A percentile compares a stretch with the other conserved stretches of the same genome.
Evolutionary conservation across 768 basidiomycete species (phyloP).

Genomic region (Suillus hirtellus): DNA sequence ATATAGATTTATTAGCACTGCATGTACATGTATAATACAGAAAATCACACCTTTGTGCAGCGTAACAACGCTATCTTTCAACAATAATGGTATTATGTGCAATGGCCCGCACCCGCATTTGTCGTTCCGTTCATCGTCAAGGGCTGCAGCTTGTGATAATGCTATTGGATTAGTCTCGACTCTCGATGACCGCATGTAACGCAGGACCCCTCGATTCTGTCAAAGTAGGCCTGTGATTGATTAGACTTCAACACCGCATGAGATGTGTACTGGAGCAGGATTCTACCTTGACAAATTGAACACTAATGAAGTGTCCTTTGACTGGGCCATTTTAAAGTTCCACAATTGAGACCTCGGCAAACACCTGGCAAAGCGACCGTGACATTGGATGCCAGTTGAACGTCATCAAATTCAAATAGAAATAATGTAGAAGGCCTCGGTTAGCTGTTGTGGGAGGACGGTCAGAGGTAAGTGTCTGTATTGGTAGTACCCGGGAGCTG

Average conservation of each 20-base stretch:
- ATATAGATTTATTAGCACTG: background rate
- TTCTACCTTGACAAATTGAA: background rate
- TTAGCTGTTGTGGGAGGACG: background rate
- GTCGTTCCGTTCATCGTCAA: slow-evolving; percentile 45
- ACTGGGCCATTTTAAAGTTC: background rate
- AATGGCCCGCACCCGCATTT: slow-evolving; percentile 44
- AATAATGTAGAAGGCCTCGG: background rate
- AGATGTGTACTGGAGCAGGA: background rate
- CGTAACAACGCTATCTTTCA: slow-evolving; percentile 43
- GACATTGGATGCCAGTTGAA: background rate
- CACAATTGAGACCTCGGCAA: background rate
- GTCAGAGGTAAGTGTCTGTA: background rate
- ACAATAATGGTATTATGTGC: slow-evolving; percentile 53
- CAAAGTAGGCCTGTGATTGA: slow-evolving; percentile 55
- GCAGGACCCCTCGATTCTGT: slow-evolving; percentile 60
- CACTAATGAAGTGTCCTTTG: background rate
- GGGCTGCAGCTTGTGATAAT: slow-evolving; percentile 47
- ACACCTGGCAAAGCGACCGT: background rate
- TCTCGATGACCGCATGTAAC: slow-evolving; percentile 60
- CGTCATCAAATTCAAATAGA: background rate
- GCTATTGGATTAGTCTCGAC: slow-evolving; percentile 59
- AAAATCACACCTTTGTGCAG: slow-evolving; percentile 14
- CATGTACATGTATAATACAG: background rate
- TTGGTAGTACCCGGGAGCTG: background rate
- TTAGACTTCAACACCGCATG: background rate